phyloP scores from a whole-genome alignment of 2,329 filamentous ascomycete genomes.

The Arthrobotrys megalospora region DNA sequence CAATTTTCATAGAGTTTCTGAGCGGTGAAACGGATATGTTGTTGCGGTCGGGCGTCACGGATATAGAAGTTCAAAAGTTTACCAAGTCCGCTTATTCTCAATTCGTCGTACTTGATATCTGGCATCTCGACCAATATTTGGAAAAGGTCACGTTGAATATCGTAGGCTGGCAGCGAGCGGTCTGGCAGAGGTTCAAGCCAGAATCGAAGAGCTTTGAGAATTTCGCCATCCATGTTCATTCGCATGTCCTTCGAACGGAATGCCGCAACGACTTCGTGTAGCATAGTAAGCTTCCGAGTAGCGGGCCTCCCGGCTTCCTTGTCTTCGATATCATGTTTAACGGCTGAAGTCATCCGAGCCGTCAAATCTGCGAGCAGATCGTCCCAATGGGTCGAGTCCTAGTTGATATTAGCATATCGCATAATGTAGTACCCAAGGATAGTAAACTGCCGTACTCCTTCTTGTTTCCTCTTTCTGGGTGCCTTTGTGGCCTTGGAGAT shows the following conservation, averaged over 20 bases:
- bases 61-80: conserved; percentile 98
- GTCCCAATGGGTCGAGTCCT: conserved; percentile 78
- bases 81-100: conserved; percentile 92
- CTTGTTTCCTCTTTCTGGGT: conserved; percentile 82
- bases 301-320: conserved; percentile 85
- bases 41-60: conserved; percentile 89
- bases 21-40: conserved; percentile 78
- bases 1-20: conserved; percentile 94
- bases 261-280: conserved; percentile 89
- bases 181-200: conserved; percentile 97
- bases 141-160: conserved; percentile 96
- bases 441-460: conserved; percentile 76
- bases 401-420: background rate
- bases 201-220: conserved; percentile 94
- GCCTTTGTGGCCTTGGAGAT: conserved; percentile 91
- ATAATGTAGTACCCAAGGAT: conserved; percentile 3
- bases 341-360: conserved; percentile 89
- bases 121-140: conserved; percentile 79
- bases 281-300: conserved; percentile 91
- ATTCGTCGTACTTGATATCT: conserved; percentile 89
- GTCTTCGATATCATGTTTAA: conserved; percentile 85
- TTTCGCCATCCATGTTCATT: conserved; percentile 83
- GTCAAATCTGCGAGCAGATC: conserved; percentile 90
- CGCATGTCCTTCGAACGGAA: conserved; percentile 94
- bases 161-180: conserved; percentile 88